Percentiles rank a stretch among this genome's conserved stretches.
These are phyloP conservation scores for Chenopodium berlandieri DNA, from an alignment of 148 eudicot species.

Conservation along the genomic window DNA sequence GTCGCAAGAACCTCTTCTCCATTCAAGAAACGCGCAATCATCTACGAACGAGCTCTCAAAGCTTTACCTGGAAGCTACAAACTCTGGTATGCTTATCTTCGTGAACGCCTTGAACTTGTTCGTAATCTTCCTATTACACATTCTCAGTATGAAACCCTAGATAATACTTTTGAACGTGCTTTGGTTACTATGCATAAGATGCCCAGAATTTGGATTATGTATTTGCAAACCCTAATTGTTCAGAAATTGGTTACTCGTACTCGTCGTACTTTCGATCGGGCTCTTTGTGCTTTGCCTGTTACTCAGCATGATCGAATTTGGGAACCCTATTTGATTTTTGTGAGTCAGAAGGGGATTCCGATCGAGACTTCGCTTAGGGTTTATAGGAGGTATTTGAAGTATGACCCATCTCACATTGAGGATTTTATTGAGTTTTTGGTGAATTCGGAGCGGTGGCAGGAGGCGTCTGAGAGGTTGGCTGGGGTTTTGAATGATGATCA, in stretches of 20 bases:
- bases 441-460: constrained; percentile 75
- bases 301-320: constrained; percentile 92
- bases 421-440: constrained; percentile 87
- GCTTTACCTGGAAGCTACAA: constrained; percentile 92
- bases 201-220: constrained; percentile 97
- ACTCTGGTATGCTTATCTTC: constrained; percentile 83
- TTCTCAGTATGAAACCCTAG: constrained; percentile 56
- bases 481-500: constrained; percentile 83
- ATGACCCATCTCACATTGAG: constrained; percentile 82
- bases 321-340: constrained; percentile 75
- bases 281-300: constrained; percentile 81
- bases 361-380: constrained; percentile 92
- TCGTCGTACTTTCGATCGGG: constrained; percentile 72
- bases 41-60: constrained; percentile 86
- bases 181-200: constrained; percentile 93
- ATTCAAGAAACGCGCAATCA: constrained; percentile 58
- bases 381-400: constrained; percentile 87
- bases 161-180: constrained; percentile 87
- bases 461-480: constrained; percentile 85
- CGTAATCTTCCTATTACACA: constrained; percentile 65
- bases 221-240: constrained; percentile 46
- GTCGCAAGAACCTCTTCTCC: constrained; percentile 54
- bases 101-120: constrained; percentile 72
- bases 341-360: constrained; percentile 78
- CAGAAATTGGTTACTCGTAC: constrained; percentile 65